phyloP scores from a whole-genome alignment of 164 flowering plant species.

The Nelumbo lutea region DNA sequence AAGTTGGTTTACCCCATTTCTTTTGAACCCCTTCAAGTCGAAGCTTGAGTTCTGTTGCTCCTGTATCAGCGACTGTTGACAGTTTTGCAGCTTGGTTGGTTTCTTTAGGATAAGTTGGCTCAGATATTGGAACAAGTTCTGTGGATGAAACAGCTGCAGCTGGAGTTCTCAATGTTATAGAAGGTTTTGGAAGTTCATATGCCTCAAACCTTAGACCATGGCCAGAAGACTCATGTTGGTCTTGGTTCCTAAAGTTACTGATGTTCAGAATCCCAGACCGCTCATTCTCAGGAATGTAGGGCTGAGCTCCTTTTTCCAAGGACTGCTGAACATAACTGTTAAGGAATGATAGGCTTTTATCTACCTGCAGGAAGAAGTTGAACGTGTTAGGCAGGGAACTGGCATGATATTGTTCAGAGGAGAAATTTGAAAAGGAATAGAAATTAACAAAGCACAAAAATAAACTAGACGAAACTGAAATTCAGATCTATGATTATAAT shows the following conservation, averaged over 20 bases:
- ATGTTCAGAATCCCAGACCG: constrained; percentile 52
- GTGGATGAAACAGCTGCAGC: constrained; percentile 32
- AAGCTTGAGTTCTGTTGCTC: constrained; percentile 55
- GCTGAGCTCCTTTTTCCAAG: constrained; percentile 76
- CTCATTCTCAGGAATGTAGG: constrained; percentile 75
- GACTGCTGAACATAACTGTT: constrained; percentile 60
- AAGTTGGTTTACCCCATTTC: constrained; percentile 90
- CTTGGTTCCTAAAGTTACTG: constrained; percentile 45
- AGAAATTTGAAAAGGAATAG: neutral
- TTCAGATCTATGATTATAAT: neutral
- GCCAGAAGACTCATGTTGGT: constrained; percentile 49
- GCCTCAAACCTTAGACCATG: constrained; percentile 94
- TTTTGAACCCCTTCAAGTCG: constrained; percentile 94
- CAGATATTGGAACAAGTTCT: constrained; percentile 64
- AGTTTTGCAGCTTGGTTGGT: constrained; percentile 26
- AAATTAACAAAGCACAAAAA: neutral
- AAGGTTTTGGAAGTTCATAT: constrained; percentile 82
- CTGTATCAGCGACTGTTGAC: constrained; percentile 35
- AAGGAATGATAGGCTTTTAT: constrained; percentile 62
- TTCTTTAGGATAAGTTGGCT: constrained; percentile 49
- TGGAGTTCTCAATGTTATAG: constrained; percentile 32
- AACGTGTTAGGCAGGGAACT: neutral
- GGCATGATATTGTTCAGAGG: neutral
- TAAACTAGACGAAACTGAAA: neutral
- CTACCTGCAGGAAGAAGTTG: constrained; percentile 22